Base-by-base conservation (phyloP, 805 yeast species). In the Saccharomycopsis javanensis region DNA sequence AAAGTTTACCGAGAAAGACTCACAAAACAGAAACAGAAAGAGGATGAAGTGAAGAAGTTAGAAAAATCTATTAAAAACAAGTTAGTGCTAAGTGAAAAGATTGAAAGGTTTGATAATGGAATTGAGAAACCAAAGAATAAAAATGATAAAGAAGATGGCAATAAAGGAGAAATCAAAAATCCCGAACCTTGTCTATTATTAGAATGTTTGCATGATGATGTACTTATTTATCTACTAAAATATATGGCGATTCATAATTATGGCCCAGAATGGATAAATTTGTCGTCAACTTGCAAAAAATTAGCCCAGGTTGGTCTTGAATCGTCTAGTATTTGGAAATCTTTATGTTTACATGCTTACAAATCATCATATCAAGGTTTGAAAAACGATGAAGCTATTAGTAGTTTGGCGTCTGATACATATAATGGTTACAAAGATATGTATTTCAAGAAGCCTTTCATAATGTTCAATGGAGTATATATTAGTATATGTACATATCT, bases 401-500 rank as follows among this genome's bases (percentile, higher is more conserved):
- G 55, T 8, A 5, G 15, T 10, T 53, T 50, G 27, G 55, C 55
- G 1, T 38, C 45, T 15, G 20, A 31, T 4, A 10, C 25, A 20
- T 54, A 59, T 27, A 30, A 45, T 4, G 57, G 62, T 38, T 79
- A 79, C 78, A 69, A 77, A 60, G 61, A 64, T 20, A 81, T 86
- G 88, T 72, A 81, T 46, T 64, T 69, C 48, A 77, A 79, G 37
- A 72, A 96, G 42, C 97, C 97, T 0, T 85, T 84, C 64, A 64
- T 91, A 34, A 85, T 92, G 65, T 88, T 80, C 67, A 75, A 81
- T 55, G 99, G 99, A 1, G 77, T 89, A 18, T 92, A 92, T 64
- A 86, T 92, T 23, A 83, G 96, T 64, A 86, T 84, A 18, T 87
- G 91, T 54, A 86, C 86, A 60, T 91, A 90, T 69, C 79, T 86